A percentile compares a stretch with the other conserved stretches of the same genome.
phyloP scores from a whole-genome alignment of 306 rosid species.

The Quercus agrifolia region DNA sequence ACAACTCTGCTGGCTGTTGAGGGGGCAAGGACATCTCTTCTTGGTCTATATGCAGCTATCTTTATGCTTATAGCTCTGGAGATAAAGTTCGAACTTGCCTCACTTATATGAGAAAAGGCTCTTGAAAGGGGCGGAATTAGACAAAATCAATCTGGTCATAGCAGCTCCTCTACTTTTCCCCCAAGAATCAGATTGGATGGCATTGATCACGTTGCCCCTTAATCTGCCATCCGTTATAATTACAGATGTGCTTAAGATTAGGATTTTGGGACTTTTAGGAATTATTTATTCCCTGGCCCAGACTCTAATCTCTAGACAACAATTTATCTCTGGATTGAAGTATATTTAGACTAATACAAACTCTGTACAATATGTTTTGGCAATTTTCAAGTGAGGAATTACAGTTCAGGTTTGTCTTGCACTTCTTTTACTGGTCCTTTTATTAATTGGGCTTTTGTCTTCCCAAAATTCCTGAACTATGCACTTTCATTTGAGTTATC shows the following conservation, averaged over 20 bases:
- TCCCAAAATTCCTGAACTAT: constrained; percentile 10
- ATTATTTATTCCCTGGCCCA: constrained; percentile 88
- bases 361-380: constrained; percentile 66
- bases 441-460: constrained; percentile 6
- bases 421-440: not conserved
- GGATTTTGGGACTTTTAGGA: constrained; percentile 93
- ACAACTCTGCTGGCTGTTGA: constrained; percentile 86
- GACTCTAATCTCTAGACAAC: constrained; percentile 92
- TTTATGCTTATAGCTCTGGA: constrained; percentile 94
- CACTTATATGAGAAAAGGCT: constrained; percentile 69
- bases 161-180: constrained; percentile 51
- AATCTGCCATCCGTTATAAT: constrained; percentile 86
- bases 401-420: constrained; percentile 28
- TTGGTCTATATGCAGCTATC: constrained; percentile 94
- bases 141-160: constrained; percentile 62
- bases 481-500: constrained; percentile 3
- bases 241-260: constrained; percentile 86
- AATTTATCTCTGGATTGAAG: constrained; percentile 85
- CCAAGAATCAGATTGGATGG: constrained; percentile 74
- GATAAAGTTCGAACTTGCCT: constrained; percentile 82
- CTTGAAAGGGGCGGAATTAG: constrained; percentile 64
- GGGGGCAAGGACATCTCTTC: constrained; percentile 97
- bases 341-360: constrained; percentile 65
- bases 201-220: constrained; percentile 86
- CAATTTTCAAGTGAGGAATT: constrained; percentile 48